These are phyloP conservation scores for Podospora fimiseda DNA, from an alignment of 495 filamentous ascomycete genomes.

Conservation along the genomic window DNA sequence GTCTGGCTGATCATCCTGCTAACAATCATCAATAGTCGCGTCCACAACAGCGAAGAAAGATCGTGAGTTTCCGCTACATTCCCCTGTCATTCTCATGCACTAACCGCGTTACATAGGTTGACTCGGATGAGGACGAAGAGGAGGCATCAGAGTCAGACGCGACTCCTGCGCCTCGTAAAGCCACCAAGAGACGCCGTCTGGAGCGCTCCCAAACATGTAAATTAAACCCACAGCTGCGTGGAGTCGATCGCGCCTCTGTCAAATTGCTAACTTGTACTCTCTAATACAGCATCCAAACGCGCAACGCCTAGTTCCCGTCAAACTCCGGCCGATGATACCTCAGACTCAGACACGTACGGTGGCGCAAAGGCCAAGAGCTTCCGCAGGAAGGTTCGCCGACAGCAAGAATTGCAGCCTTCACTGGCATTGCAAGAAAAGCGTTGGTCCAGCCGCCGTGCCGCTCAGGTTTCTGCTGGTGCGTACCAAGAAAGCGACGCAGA, in stretches of 20 bases:
- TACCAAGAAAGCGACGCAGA: constrained; percentile 77
- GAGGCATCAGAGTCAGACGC: constrained; percentile 68
- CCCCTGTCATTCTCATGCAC: neutral
- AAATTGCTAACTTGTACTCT: constrained; percentile 25
- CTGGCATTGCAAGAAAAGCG: constrained; percentile 66
- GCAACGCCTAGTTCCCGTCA: constrained; percentile 52
- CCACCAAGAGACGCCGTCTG: constrained; percentile 43
- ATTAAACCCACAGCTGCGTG: no score
- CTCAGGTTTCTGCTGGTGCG: constrained; percentile 79
- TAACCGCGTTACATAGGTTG: constrained; percentile 46
- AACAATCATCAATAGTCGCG: constrained; percentile 40
- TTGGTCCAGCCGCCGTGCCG: constrained; percentile 83
- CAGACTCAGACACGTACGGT: constrained; percentile 69
- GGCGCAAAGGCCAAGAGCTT: constrained; percentile 58
- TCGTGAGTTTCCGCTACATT: constrained; percentile 37
- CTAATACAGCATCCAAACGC: constrained; percentile 56
- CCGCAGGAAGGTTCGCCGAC: constrained; percentile 65
- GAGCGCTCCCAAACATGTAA: constrained; percentile 45
- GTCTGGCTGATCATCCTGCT: constrained; percentile 19
- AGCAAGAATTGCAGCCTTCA: constrained; percentile 53
- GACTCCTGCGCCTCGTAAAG: constrained; percentile 42
- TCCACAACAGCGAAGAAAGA: constrained; percentile 42
- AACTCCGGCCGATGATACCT: constrained; percentile 52
- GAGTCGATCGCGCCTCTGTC: no score
- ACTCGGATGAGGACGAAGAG: constrained; percentile 67